Base-by-base conservation (phyloP, 2,329 filamentous ascomycete species). In the Hypoxylon sp. region DNA sequence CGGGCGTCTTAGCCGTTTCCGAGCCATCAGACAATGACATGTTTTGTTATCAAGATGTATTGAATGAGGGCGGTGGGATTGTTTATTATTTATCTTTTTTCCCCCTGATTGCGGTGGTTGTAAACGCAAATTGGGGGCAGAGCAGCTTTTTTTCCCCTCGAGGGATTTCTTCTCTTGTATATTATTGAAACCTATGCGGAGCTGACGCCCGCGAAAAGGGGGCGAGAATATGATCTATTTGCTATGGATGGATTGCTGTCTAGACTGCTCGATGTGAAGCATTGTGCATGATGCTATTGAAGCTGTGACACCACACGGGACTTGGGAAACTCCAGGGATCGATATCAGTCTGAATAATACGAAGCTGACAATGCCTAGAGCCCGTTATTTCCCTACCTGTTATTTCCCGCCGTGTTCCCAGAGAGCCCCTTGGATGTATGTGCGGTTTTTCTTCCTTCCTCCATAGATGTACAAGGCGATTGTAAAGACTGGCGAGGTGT, bases 1-100 rank as follows among this genome's bases (percentile, higher is more conserved):
- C 66, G 66, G 72, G 67, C 61, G 67, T 68, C 65, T 66, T 48
- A 54, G 55, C 54, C 61, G 63, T 69, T 70, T 69, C 62, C 63
- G 61, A 67, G 57, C 62, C 60, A 68, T 70, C 67, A 60, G 62
- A 64, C 60, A 64, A 70, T 64, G 65, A 64, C 56, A 57, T 65
- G 68, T 69, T 71, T 54, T 64, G 8, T 69, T 71, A 71, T 70
- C 52, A 48, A 59, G 28, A 40, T 67, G 64, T 67, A 65, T 44
- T 64, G 59, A 45, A 66, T 46, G 60, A 67, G 14, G 67, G 63
- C 38, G 65, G 24, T 49, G 30, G 70, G 46, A 64, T 55, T 56
- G 32, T 42, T 59, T 58, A 46, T 60, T 67, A n/a, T 57, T 62
- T 49, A 30, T 59, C 68, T 61, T 48, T 55, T 65, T 49, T 40